Percentiles rank a stretch among this genome's conserved stretches.
Conservation (phyloP, 306 rosid genomes). For the Chamaecrista fasciculata region DNA sequence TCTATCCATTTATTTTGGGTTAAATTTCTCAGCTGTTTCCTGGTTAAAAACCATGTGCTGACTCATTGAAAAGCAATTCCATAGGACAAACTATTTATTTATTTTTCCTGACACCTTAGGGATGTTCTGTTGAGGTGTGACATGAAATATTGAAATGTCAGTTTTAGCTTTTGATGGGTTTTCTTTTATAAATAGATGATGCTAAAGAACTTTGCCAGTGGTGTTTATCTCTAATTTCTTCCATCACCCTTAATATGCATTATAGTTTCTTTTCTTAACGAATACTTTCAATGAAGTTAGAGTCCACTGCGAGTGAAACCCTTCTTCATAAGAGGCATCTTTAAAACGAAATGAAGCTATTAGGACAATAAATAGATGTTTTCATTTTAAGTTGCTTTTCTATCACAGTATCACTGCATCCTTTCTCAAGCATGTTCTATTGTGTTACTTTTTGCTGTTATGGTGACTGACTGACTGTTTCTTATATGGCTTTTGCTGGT, state of each 20-base stretch:
- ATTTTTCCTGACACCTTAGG: background rate
- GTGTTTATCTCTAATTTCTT: conserved; percentile 5
- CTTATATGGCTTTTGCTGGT: no score
- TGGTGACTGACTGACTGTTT: no score
- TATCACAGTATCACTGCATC: no score
- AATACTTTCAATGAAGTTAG: background rate
- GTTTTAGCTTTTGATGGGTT: conserved; percentile 9
- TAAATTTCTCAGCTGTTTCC: conserved; percentile 9
- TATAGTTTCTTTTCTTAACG: no score
- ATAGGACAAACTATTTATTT: background rate
- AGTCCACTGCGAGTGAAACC: background rate
- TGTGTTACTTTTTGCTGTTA: no score
- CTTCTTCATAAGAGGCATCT: background rate
- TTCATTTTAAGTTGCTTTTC: no score
- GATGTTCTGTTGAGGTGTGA: conserved; percentile 9
- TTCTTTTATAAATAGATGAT: background rate
- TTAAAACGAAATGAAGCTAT: background rate
- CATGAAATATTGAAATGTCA: conserved; percentile 6
- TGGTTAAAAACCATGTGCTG: conserved; percentile 10
- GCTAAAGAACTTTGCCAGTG: background rate
- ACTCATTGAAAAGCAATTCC: background rate
- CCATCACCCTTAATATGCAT: background rate
- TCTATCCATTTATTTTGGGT: background rate
- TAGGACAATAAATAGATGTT: background rate
- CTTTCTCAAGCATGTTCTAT: no score